phyloP scores from a whole-genome alignment of 345 rosid genomes.

The Rhizophora apiculata region DNA sequence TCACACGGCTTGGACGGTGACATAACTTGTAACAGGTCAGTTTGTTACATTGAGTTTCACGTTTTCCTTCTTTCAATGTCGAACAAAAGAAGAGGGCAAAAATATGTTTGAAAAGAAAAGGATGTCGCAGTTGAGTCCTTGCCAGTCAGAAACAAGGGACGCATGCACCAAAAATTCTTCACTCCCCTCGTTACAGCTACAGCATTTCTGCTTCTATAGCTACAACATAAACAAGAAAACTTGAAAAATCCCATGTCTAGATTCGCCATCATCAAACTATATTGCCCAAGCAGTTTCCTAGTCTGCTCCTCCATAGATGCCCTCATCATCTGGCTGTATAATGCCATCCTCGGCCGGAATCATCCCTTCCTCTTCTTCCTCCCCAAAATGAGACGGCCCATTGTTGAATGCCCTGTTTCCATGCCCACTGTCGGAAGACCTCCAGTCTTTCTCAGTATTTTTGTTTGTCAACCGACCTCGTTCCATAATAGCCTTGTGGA shows the following conservation, averaged over 20 bases:
- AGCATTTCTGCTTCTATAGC: neutral
- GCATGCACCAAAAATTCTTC: conserved; percentile 16
- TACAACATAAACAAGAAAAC: neutral
- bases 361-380: conserved; percentile 46
- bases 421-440: conserved; percentile 9
- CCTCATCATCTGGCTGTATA: neutral
- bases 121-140: neutral
- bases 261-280: neutral
- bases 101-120: neutral
- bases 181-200: conserved; percentile 1
- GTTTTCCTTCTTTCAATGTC: neutral
- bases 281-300: neutral
- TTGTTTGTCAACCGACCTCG: neutral
- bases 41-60: neutral
- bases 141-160: neutral
- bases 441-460: conserved; percentile 1
- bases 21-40: neutral
- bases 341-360: conserved; percentile 23
- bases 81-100: neutral
- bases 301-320: neutral
- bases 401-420: neutral
- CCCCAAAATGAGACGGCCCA: conserved; percentile 19
- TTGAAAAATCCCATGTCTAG: neutral
- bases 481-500: conserved; percentile 17
- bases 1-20: too few species aligned